A percentile compares a stretch with the other conserved stretches of the same genome.
These are phyloP conservation scores for Boletus speciosus DNA, from an alignment of 768 basidiomycete genomes.

Conservation along the genomic window DNA sequence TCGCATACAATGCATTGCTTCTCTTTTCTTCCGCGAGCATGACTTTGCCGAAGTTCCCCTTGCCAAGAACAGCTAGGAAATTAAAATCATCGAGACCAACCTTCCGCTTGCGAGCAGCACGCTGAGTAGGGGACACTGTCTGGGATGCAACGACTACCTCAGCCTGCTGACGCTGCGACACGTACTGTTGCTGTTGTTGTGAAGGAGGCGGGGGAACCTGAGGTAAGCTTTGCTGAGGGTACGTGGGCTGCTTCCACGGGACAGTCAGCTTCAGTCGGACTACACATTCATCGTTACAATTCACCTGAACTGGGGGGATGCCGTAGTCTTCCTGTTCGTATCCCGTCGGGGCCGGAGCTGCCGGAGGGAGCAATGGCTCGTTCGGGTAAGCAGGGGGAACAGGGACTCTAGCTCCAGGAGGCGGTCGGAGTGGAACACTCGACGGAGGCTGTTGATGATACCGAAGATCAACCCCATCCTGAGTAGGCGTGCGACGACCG, in stretches of 20 bases:
- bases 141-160: conserved; percentile 25
- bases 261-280: conserved; percentile 1
- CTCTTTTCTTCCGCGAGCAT: conserved; percentile 99
- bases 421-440: conserved; percentile 33
- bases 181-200: conserved; percentile 24
- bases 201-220: conserved; percentile 12
- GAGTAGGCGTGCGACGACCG: conserved; percentile 24
- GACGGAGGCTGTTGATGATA: conserved; percentile 36
- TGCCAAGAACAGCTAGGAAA: conserved; percentile 96
- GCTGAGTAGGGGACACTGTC: conserved; percentile 36
- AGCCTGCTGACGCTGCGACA: conserved; percentile 29
- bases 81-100: conserved; percentile 99
- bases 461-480: conserved; percentile 41
- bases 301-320: conserved; percentile 23
- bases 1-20: conserved; percentile 85
- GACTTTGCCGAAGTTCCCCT: conserved; percentile 99
- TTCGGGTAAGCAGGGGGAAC: conserved; percentile 35
- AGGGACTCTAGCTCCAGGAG: conserved; percentile 38
- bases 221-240: conserved; percentile 23
- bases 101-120: conserved; percentile 65
- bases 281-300: background rate
- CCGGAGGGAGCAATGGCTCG: conserved; percentile 30
- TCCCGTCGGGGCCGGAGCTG: conserved; percentile 10
- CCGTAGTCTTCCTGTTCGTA: conserved; percentile 32
- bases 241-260: conserved; percentile 14